Evolutionary conservation across 2,329 filamentous ascomycete genomes (phyloP).

Genomic region (Sclerotinia borealis): DNA sequence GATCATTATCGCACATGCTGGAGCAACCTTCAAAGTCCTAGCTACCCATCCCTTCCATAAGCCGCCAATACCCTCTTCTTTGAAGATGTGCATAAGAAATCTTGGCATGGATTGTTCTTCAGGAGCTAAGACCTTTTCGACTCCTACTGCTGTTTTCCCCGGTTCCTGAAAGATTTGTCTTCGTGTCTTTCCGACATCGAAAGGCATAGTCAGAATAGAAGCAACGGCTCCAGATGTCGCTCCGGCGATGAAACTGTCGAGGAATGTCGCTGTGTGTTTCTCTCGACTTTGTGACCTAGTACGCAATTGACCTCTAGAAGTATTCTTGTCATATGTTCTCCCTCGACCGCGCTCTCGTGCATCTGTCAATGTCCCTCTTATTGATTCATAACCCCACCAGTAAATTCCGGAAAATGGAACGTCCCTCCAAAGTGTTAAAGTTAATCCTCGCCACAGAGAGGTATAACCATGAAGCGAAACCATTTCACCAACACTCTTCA

Average conservation of each 20-base stretch:
- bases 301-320: constrained; percentile 39
- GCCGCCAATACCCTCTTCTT: constrained; percentile 71
- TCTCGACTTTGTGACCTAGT: constrained; percentile 57
- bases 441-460: constrained; percentile 85
- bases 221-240: constrained; percentile 78
- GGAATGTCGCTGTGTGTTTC: constrained; percentile 69
- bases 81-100: constrained; percentile 87
- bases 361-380: constrained; percentile 66
- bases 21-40: constrained; percentile 87
- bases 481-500: constrained; percentile 72
- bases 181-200: constrained; percentile 95
- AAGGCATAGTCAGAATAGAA: constrained; percentile 85
- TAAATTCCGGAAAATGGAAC: constrained; percentile 96
- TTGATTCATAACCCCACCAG: constrained; percentile 94
- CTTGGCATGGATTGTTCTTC: constrained; percentile 74
- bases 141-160: constrained; percentile 31
- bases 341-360: constrained; percentile 51
- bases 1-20: constrained; percentile 98
- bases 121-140: constrained; percentile 43
- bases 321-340: constrained; percentile 36
- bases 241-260: constrained; percentile 85
- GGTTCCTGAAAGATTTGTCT: constrained; percentile 74
- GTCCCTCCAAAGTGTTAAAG: constrained; percentile 89
- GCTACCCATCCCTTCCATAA: constrained; percentile 91
- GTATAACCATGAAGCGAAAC: constrained; percentile 68